Evolutionary conservation across 2,329 filamentous ascomycete species (phyloP).

Genomic region (Aureobasidium sp.): DNA sequence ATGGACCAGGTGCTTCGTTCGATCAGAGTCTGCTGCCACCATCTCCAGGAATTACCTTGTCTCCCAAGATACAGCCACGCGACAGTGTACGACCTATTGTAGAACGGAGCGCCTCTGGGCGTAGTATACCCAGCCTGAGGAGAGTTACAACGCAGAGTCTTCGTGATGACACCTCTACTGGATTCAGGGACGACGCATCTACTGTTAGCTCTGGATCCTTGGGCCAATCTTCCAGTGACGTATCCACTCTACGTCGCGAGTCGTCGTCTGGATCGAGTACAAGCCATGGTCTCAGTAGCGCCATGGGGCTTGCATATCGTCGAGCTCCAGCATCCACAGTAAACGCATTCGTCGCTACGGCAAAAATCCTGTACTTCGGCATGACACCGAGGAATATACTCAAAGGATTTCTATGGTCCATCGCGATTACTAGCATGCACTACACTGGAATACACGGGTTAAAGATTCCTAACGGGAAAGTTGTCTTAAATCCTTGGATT

Average conservation of each 20-base stretch:
- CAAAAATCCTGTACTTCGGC: conserved; percentile 22
- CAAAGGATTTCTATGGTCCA: conserved; percentile 30
- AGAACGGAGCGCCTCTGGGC: background rate
- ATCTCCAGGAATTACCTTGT: background rate
- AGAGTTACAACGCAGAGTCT: background rate
- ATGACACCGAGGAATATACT: conserved; percentile 22
- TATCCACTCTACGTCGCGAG: conserved; percentile 9
- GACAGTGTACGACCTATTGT: background rate
- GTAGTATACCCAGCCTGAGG: background rate
- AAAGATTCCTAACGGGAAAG: conserved; percentile 27
- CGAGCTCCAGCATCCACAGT: conserved; percentile 13
- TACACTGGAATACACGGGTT: conserved; percentile 28
- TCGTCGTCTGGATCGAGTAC: conserved; percentile 15
- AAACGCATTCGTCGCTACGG: conserved; percentile 22
- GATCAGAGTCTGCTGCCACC: background rate
- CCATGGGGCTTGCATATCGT: conserved; percentile 12
- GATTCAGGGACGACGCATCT: conserved; percentile 4
- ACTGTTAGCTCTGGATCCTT: background rate
- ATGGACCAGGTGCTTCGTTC: background rate
- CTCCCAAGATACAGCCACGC: background rate
- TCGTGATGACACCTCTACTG: conserved; percentile 2
- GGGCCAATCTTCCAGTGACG: conserved; percentile 3
- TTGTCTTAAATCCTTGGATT: conserved; percentile 22
- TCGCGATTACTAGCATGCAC: conserved; percentile 31
- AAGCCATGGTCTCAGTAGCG: conserved; percentile 10